These are phyloP conservation scores for Aureobasidium leucospermi DNA, from an alignment of 2,329 filamentous ascomycete species.

Conservation along the genomic window DNA sequence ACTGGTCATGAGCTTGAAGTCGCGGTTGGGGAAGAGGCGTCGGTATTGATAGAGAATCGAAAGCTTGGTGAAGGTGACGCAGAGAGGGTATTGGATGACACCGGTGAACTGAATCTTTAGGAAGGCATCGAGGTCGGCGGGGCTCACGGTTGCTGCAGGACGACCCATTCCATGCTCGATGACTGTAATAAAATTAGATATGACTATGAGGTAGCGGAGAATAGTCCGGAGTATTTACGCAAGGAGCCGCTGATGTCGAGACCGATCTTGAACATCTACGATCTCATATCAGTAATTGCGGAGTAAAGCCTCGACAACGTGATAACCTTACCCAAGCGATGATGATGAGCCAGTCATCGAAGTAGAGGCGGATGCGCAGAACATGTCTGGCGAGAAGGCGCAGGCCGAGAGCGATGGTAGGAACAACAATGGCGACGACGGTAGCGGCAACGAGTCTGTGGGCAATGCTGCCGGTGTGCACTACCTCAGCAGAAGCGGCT, in stretches of 20 bases:
- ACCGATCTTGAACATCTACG: conserved; percentile 16
- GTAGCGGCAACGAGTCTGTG: conserved; percentile 14
- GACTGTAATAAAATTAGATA: conserved; percentile 6
- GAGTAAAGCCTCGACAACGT: background rate
- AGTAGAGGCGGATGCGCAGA: conserved; percentile 14
- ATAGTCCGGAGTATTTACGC: background rate
- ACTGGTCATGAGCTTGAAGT: conserved; percentile 13
- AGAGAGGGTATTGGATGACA: conserved; percentile 16
- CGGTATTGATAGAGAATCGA: conserved; percentile 18
- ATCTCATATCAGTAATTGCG: background rate
- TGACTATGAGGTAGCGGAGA: too few species aligned
- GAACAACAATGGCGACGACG: conserved; percentile 13
- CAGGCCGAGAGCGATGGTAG: conserved; percentile 11
- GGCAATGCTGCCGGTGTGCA: background rate
- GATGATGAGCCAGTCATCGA: conserved; percentile 17
- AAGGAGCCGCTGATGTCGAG: conserved; percentile 16
- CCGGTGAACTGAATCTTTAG: conserved; percentile 15
- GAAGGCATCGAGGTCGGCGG: conserved; percentile 6
- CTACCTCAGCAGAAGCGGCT: background rate
- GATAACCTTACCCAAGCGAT: background rate
- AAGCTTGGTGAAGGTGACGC: conserved; percentile 17
- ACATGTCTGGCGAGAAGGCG: conserved; percentile 15
- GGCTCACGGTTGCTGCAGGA: background rate
- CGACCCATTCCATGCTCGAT: conserved; percentile 16
- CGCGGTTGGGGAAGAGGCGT: conserved; percentile 15